A percentile compares a stretch with the other conserved stretches of the same genome.
Evolutionary conservation across 352 stramenopile genomes (phyloP).

Genomic region (Globisporangium okanoganense): DNA sequence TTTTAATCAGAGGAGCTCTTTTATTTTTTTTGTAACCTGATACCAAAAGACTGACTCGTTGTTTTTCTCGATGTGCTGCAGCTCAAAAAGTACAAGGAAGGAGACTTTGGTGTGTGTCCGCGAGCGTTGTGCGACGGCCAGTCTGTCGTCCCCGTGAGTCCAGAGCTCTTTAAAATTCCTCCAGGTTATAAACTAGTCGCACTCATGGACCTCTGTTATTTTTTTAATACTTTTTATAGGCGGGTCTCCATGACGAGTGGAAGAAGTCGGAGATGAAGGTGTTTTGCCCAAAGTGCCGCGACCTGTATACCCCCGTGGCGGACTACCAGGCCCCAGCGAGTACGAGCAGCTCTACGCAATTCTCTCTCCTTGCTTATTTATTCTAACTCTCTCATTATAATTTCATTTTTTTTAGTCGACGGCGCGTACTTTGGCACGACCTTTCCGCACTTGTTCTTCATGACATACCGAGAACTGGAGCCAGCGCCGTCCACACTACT

Average conservation of each 20-base stretch:
- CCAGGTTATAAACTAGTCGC: neutral
- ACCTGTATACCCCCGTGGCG: slow-evolving; percentile 81
- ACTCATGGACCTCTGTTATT: slow-evolving; percentile 4
- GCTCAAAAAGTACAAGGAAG: slow-evolving; percentile 89
- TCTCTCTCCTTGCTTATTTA: too few species aligned
- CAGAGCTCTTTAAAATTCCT: too few species aligned
- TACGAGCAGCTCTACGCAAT: slow-evolving; percentile 30
- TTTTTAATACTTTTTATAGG: slow-evolving; percentile 29
- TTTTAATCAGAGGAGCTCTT: neutral
- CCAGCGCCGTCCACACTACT: slow-evolving; percentile 77
- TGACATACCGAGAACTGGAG: slow-evolving; percentile 95
- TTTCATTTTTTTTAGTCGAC: slow-evolving; percentile 66
- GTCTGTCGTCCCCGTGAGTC: slow-evolving; percentile 72
- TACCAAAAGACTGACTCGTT: neutral
- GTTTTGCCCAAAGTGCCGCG: slow-evolving; percentile 87
- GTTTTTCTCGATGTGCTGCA: slow-evolving; percentile 11
- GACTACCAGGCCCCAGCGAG: slow-evolving; percentile 83
- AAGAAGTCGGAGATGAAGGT: slow-evolving; percentile 91
- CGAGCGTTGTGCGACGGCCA: slow-evolving; percentile 82
- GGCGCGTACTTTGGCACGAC: slow-evolving; percentile 98
- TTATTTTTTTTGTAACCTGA: neutral
- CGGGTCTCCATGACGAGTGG: slow-evolving; percentile 84
- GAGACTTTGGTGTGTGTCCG: slow-evolving; percentile 85
- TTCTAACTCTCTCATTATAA: neutral
- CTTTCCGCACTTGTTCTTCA: slow-evolving; percentile 98